Percentiles rank a stretch among this genome's conserved stretches.
These are phyloP conservation scores for Cyberlindnera maclurae DNA, from an alignment of 805 yeast genomes.

Conservation along the genomic window DNA sequence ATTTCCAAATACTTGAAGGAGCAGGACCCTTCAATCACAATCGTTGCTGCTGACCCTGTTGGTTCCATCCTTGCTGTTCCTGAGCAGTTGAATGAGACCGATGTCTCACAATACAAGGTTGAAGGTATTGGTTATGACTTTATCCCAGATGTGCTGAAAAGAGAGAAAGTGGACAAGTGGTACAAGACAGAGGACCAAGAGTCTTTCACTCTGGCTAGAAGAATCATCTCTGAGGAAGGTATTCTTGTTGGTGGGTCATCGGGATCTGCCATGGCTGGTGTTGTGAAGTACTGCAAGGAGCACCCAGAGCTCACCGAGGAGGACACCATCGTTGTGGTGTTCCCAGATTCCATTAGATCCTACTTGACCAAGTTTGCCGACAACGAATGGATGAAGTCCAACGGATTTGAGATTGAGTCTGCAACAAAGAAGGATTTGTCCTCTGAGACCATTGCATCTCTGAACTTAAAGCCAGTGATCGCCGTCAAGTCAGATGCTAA, in stretches of 20 bases:
- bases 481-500: constrained; percentile 57
- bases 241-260: constrained; percentile 86
- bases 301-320: constrained; percentile 57
- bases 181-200: constrained; percentile 80
- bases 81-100: constrained; percentile 55
- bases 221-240: constrained; percentile 79
- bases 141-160: constrained; percentile 71
- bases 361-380: constrained; percentile 83
- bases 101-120: constrained; percentile 56
- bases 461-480: constrained; percentile 74
- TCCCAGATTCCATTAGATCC: constrained; percentile 85
- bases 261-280: constrained; percentile 78
- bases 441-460: constrained; percentile 56
- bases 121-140: constrained; percentile 92
- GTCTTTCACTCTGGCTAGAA: constrained; percentile 72
- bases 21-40: constrained; percentile 50
- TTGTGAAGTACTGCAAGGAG: constrained; percentile 59
- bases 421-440: constrained; percentile 39
- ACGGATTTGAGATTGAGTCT: constrained; percentile 57
- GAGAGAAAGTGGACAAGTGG: constrained; percentile 67
- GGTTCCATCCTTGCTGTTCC: constrained; percentile 84
- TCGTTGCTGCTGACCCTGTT: constrained; percentile 79
- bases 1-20: constrained; percentile 71
- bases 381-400: constrained; percentile 83
- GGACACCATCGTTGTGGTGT: constrained; percentile 69